Conservation (phyloP, 441 rosid genomes). For the Adansonia madagascariensis region DNA sequence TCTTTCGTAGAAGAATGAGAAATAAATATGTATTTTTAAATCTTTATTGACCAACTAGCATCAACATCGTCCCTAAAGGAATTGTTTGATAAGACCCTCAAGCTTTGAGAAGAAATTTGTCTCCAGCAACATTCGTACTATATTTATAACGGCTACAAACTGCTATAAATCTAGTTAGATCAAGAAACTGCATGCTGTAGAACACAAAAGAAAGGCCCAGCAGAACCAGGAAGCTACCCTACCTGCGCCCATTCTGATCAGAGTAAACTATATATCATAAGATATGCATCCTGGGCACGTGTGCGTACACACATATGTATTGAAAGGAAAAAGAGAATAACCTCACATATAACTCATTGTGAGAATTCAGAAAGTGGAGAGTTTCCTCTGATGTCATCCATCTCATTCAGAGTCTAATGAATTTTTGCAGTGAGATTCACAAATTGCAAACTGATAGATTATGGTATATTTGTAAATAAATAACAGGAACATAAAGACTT, state of each 20-base stretch:
- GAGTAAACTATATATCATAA: neutral
- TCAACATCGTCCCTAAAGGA: neutral
- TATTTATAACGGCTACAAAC: neutral
- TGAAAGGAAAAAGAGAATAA: neutral
- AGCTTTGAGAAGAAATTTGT: neutral
- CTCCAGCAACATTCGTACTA: neutral
- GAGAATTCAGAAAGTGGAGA: neutral
- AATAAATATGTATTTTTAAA: neutral
- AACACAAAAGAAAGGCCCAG: neutral
- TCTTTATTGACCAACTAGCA: slow-evolving; percentile 17
- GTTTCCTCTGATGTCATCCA: neutral
- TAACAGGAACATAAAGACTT: neutral
- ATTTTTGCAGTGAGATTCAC: neutral
- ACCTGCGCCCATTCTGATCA: neutral
- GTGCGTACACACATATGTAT: neutral
- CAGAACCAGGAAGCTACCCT: neutral
- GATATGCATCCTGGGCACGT: neutral
- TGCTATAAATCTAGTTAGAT: slow-evolving; percentile 7
- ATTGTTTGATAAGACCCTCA: neutral
- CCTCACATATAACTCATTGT: neutral
- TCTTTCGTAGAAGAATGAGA: neutral
- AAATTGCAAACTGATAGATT: neutral
- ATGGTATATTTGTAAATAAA: neutral
- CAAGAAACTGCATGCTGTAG: neutral
- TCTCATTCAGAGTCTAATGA: neutral